Evolutionary conservation across 108 stramenopile species (phyloP).

Genomic region (Chaetoceros muelleri): DNA sequence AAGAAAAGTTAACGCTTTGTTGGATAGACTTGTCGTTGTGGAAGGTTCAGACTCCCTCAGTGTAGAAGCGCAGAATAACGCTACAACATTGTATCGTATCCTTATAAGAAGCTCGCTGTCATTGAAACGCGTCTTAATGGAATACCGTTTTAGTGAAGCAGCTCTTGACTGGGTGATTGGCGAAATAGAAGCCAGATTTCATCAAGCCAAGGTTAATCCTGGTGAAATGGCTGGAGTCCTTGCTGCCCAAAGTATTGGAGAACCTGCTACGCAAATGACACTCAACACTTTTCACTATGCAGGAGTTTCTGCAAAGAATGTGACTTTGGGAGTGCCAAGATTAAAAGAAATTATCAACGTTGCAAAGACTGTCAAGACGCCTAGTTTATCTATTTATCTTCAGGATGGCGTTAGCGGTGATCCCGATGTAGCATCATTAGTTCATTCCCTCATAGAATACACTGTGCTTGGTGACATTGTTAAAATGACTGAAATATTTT

Average conservation of each 20-base stretch:
- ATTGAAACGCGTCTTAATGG: constrained; percentile 79
- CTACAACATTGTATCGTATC: constrained; percentile 87
- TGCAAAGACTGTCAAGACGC: constrained; percentile 94
- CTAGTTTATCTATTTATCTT: constrained; percentile 87
- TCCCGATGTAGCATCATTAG: constrained; percentile 69
- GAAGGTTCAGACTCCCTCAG: constrained; percentile 83
- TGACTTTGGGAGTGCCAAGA: constrained; percentile 96
- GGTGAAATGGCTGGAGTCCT: constrained; percentile 99
- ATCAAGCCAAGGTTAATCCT: constrained; percentile 81
- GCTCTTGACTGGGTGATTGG: constrained; percentile 89
- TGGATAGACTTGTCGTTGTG: constrained; percentile 84
- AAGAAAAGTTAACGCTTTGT: constrained; percentile 53
- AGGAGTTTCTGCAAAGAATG: constrained; percentile 98
- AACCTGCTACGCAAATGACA: constrained; percentile 99
- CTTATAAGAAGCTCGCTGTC: constrained; percentile 82
- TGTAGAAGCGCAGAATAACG: constrained; percentile 91
- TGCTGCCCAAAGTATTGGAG: constrained; percentile 97
- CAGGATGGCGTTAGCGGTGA: constrained; percentile 71
- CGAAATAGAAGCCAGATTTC: constrained; percentile 86
- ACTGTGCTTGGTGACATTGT: constrained; percentile 88
- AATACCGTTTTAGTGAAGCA: constrained; percentile 79
- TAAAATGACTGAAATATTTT: constrained; percentile 88
- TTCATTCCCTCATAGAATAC: constrained; percentile 86
- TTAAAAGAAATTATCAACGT: constrained; percentile 98
- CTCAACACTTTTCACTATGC: constrained; percentile 98